Evolutionary conservation across 192 early-diverging fungal species (phyloP).

Genomic region (Gonapodya prolifera): DNA sequence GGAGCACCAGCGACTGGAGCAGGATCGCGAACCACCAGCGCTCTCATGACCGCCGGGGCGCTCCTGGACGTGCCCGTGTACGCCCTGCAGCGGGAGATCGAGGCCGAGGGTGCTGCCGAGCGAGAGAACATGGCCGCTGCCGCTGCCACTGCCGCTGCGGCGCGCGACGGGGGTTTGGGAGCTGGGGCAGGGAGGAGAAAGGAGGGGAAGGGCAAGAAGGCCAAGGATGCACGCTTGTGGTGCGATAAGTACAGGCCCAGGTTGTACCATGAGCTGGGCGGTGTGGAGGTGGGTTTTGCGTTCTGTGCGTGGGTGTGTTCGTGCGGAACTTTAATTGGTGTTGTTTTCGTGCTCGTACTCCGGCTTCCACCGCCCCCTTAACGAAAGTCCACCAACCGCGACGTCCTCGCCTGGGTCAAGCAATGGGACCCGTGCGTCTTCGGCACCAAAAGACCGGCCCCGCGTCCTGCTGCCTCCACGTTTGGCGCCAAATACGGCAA

Average conservation of each 20-base stretch:
- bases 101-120: neutral
- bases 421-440: constrained; percentile 96
- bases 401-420: constrained; percentile 87
- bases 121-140: neutral
- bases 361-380: neutral
- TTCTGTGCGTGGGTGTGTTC: too few species aligned
- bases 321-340: too few species aligned
- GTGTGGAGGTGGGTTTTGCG: neutral
- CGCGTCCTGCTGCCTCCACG: neutral
- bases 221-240: neutral
- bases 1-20: neutral
- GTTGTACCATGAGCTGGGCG: neutral
- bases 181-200: neutral
- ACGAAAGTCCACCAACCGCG: constrained; percentile 58
- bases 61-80: neutral
- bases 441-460: constrained; percentile 20
- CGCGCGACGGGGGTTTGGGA: neutral
- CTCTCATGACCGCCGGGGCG: neutral
- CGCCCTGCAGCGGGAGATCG: neutral
- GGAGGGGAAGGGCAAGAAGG: neutral
- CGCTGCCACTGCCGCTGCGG: neutral
- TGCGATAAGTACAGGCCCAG: constrained; percentile 3
- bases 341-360: too few species aligned
- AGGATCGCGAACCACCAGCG: neutral
- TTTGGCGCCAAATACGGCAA: too few species aligned